phyloP scores from a whole-genome alignment of 2,329 filamentous ascomycete genomes.

The Fusarium sp. region DNA sequence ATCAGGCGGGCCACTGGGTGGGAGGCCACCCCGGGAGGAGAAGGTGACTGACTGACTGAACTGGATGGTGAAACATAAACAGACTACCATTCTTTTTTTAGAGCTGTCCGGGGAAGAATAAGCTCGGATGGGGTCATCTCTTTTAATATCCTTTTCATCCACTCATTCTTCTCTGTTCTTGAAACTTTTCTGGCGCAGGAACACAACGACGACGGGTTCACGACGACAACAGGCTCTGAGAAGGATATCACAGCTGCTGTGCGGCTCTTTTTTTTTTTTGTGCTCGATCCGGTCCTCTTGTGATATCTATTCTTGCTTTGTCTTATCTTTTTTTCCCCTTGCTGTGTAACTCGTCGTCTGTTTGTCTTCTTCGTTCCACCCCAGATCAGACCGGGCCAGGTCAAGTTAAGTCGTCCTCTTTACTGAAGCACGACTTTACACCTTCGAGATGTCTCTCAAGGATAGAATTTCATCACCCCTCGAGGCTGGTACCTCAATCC shows the following conservation, averaged over 20 bases:
- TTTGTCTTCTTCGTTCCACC: conserved; percentile 17
- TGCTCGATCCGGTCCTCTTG: conserved; percentile 15
- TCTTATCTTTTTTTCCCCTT: background rate
- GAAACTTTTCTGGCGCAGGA: conserved; percentile 23
- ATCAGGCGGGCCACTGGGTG: conserved; percentile 17
- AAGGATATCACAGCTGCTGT: conserved; percentile 39
- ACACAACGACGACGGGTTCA: conserved; percentile 23
- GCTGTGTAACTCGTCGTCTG: conserved; percentile 10
- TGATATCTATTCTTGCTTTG: conserved; percentile 12
- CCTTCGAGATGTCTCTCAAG: conserved; percentile 62
- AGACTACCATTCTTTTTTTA: conserved; percentile 33
- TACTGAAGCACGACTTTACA: conserved; percentile 29
- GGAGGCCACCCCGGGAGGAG: conserved; percentile 20
- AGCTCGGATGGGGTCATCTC: conserved; percentile 18
- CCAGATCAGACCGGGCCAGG: background rate
- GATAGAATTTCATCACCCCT: conserved; percentile 72
- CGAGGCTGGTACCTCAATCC: conserved; percentile 71
- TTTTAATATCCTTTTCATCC: conserved; percentile 31
- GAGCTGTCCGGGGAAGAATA: conserved; percentile 28
- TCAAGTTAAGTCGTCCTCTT: conserved; percentile 13
- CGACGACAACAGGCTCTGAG: conserved; percentile 23
- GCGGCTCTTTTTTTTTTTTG: conserved; percentile 16
- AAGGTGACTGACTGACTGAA: conserved; percentile 8
- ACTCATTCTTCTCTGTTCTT: conserved; percentile 5
- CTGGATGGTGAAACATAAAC: conserved; percentile 36